phyloP scores from a whole-genome alignment of 805 yeast genomes.

The Lipomyces oligophaga region DNA sequence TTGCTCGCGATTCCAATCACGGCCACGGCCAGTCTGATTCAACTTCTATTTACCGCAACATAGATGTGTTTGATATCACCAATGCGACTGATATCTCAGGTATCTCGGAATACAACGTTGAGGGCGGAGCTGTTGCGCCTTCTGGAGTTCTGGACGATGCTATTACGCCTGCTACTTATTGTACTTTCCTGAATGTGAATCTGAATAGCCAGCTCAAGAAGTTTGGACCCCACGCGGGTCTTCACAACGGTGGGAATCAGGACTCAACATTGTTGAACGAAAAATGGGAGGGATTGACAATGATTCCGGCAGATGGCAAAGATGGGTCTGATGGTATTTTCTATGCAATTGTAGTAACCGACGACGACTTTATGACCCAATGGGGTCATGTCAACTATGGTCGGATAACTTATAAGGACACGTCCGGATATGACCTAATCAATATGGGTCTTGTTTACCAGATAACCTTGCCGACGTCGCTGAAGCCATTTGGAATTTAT shows the following conservation, averaged over 20 bases:
- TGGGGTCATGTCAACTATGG: constrained; percentile 24
- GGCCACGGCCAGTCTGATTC: constrained; percentile 25
- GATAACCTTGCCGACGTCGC: constrained; percentile 13
- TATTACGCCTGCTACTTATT: constrained; percentile 18
- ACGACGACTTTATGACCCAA: constrained; percentile 24
- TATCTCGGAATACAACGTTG: constrained; percentile 16
- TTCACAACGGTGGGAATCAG: constrained; percentile 26
- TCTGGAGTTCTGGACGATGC: constrained; percentile 17
- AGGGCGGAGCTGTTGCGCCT: constrained; percentile 21
- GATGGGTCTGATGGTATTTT: constrained; percentile 22
- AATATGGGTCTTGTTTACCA: constrained; percentile 23
- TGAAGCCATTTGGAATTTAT: constrained; percentile 12
- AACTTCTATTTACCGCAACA: constrained; percentile 18
- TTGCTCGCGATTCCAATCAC: constrained; percentile 22
- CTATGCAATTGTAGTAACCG: constrained; percentile 15
- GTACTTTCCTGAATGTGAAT: constrained; percentile 25
- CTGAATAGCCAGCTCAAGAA: constrained; percentile 15
- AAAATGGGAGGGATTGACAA: constrained; percentile 26
- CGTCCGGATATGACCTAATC: constrained; percentile 18
- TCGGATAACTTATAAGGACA: constrained; percentile 10
- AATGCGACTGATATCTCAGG: constrained; percentile 20
- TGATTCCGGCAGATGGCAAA: constrained; percentile 23
- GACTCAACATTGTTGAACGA: constrained; percentile 23
- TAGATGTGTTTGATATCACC: constrained; percentile 17
- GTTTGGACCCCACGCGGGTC: constrained; percentile 23